phyloP scores from a whole-genome alignment of 306 rosid genomes.

The Ormosia emarginata region DNA sequence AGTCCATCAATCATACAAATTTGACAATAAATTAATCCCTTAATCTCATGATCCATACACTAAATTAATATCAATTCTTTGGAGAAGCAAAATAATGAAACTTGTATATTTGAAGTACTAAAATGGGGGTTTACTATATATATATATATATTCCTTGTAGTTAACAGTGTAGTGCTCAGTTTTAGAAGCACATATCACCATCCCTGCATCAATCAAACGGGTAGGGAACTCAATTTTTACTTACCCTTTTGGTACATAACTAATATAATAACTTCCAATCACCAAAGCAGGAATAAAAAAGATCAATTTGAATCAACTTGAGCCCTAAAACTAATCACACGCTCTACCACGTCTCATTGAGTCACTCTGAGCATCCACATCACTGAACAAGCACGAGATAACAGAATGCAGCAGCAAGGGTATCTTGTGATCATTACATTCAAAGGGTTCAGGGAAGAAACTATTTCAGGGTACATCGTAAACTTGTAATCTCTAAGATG shows the following conservation, averaged over 20 bases:
- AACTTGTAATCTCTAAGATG: not conserved
- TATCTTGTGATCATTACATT: constrained; percentile 7
- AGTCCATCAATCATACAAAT: no score
- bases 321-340: not conserved
- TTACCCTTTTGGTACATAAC: not conserved
- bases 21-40: no score
- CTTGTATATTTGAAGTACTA: not conserved
- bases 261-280: not conserved
- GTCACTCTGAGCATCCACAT: not conserved
- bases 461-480: not conserved
- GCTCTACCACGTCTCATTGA: not conserved
- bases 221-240: not conserved
- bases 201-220: no score
- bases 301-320: not conserved
- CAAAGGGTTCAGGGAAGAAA: not conserved
- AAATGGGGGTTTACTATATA: not conserved
- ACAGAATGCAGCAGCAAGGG: not conserved
- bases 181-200: not conserved
- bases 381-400: not conserved
- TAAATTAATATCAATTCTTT: no score
- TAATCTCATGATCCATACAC: not conserved
- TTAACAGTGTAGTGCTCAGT: no score
- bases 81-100: not conserved
- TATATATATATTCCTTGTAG: no score
- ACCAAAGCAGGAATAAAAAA: not conserved